A percentile compares a stretch with the other conserved stretches of the same genome.
phyloP scores from a whole-genome alignment of 768 basidiomycete species.

The Clavaria fumosa region DNA sequence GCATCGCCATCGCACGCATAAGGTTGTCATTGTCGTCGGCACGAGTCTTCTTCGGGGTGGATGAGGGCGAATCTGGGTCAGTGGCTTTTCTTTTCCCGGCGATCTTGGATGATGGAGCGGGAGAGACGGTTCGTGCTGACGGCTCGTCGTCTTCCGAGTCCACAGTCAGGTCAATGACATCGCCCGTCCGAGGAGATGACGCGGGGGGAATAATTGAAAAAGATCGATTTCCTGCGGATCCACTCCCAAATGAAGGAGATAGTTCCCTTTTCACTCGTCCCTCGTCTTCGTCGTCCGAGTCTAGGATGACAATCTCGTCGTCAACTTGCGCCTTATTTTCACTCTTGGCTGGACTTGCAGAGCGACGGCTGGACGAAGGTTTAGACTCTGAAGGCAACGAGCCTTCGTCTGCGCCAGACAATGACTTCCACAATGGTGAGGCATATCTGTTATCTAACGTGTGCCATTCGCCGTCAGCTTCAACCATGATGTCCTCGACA shows the following conservation, averaged over 20 bases:
- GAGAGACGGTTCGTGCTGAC: too few relatives aligned
- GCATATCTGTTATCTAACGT: conserved; percentile 77
- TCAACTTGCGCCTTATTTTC: conserved; percentile 32
- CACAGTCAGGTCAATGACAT: conserved; percentile 75
- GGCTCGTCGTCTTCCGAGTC: conserved; percentile 62
- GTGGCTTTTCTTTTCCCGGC: conserved; percentile 45
- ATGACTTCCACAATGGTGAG: conserved; percentile 52
- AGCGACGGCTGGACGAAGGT: conserved; percentile 11
- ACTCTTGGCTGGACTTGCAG: conserved; percentile 21
- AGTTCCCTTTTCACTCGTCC: conserved; percentile 61
- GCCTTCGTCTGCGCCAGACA: conserved; percentile 25
- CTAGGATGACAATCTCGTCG: conserved; percentile 48
- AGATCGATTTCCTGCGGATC: conserved; percentile 23
- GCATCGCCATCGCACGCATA: background rate
- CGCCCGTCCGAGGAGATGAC: conserved; percentile 21
- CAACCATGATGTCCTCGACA: conserved; percentile 86
- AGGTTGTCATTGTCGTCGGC: conserved; percentile 21
- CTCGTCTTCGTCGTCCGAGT: conserved; percentile 70
- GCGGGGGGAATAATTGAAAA: conserved; percentile 18
- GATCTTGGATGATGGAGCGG: conserved; percentile 20
- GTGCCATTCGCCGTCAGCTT: conserved; percentile 94
- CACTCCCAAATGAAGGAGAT: conserved; percentile 45
- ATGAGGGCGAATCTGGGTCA: conserved; percentile 36
- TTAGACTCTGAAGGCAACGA: conserved; percentile 18
- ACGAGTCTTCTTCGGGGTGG: conserved; percentile 68